phyloP scores from a whole-genome alignment of 768 basidiomycete species.

The Fistulinella prunicolor region DNA sequence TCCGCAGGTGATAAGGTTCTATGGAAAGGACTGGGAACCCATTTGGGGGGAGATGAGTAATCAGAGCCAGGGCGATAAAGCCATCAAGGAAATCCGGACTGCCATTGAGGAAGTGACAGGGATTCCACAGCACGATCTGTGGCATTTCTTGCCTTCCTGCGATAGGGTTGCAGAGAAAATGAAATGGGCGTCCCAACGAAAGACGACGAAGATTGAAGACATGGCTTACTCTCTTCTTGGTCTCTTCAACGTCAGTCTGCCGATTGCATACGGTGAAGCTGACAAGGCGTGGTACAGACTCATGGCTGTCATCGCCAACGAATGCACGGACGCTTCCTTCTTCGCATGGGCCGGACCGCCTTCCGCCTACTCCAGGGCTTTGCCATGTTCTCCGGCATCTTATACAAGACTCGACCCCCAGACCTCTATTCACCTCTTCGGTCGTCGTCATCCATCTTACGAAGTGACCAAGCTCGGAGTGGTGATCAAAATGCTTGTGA shows the following conservation, averaged over 20 bases:
- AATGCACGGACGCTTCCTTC: conserved; percentile 12
- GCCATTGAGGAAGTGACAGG: conserved; percentile 11
- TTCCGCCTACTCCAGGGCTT: conserved; percentile 12
- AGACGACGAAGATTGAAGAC: conserved; percentile 20
- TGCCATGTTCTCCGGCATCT: conserved; percentile 9
- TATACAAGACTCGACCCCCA: conserved; percentile 8
- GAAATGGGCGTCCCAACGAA: conserved; percentile 24
- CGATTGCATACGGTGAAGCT: conserved; percentile 26
- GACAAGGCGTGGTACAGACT: conserved; percentile 22
- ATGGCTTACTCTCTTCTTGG: no score
- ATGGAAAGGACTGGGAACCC: conserved; percentile 18
- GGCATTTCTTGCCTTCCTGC: conserved; percentile 10
- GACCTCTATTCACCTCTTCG: background rate
- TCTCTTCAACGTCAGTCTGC: conserved; percentile 20
- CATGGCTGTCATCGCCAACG: conserved; percentile 11
- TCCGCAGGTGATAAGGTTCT: conserved; percentile 18
- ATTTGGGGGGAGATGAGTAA: conserved; percentile 1
- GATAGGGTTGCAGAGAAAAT: conserved; percentile 18
- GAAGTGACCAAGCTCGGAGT: conserved; percentile 16
- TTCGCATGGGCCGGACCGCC: conserved; percentile 12
- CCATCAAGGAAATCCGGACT: conserved; percentile 7
- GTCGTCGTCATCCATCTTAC: conserved; percentile 10
- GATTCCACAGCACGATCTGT: conserved; percentile 11
- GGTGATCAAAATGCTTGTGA: conserved; percentile 7
- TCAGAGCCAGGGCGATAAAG: conserved; percentile 12